These are phyloP conservation scores for Podospora conica DNA, from an alignment of 495 filamentous ascomycete genomes.

Conservation along the genomic window DNA sequence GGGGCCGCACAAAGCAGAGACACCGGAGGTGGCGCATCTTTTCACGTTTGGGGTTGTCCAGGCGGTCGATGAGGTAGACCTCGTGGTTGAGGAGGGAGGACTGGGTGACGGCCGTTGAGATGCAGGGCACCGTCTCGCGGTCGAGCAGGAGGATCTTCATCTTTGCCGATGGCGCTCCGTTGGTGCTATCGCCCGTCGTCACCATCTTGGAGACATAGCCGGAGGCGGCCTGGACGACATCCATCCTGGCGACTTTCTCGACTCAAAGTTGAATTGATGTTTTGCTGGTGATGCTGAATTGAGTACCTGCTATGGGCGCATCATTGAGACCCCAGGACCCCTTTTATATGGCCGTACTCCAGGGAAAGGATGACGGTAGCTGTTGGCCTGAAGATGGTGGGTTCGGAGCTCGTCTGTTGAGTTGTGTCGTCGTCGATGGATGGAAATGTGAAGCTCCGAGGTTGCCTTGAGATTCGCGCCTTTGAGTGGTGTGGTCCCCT, in stretches of 20 bases:
- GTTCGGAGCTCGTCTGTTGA: neutral
- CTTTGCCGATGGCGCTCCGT: slow-evolving; percentile 71
- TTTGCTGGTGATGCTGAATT: neutral
- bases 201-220: slow-evolving; percentile 98
- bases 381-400: neutral
- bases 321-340: neutral
- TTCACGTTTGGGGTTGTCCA: slow-evolving; percentile 86
- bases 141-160: slow-evolving; percentile 98
- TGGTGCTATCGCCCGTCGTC: slow-evolving; percentile 68
- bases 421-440: neutral
- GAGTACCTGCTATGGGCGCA: neutral
- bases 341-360: neutral
- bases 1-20: slow-evolving; percentile 86
- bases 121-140: slow-evolving; percentile 86
- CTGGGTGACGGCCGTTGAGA: slow-evolving; percentile 92
- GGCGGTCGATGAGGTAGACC: slow-evolving; percentile 92
- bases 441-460: neutral
- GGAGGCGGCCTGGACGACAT: slow-evolving; percentile 84
- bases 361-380: neutral
- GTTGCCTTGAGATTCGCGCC: neutral
- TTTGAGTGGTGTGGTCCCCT: neutral
- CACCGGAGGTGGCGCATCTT: slow-evolving; percentile 97
- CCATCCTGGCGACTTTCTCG: slow-evolving; percentile 53
- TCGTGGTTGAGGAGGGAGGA: slow-evolving; percentile 94
- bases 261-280: neutral